phyloP scores from a whole-genome alignment of 2,329 filamentous ascomycete species.

The Talaromyces pinophilus region DNA sequence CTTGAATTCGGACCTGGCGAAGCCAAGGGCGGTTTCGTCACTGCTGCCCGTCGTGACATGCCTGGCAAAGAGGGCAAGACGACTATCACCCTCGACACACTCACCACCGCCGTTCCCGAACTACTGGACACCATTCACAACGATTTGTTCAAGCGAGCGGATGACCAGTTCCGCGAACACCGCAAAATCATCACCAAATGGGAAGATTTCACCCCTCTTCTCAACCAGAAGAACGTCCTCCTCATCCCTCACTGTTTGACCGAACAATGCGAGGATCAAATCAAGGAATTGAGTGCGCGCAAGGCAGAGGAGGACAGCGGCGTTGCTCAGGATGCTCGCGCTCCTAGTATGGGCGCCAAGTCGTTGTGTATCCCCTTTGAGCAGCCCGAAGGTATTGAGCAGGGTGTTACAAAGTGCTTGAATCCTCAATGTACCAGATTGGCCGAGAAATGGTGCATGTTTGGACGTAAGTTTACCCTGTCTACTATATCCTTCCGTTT shows the following conservation, averaged over 20 bases:
- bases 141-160: conserved; percentile 77
- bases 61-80: conserved; percentile 67
- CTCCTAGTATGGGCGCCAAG: conserved; percentile 75
- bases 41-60: conserved; percentile 82
- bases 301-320: conserved; percentile 62
- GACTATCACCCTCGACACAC: conserved; percentile 71
- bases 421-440: conserved; percentile 78
- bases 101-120: conserved; percentile 71
- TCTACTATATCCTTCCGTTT: not conserved
- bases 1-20: conserved; percentile 97
- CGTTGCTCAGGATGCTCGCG: conserved; percentile 71
- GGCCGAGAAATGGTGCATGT: conserved; percentile 89
- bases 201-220: conserved; percentile 85
- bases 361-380: conserved; percentile 78
- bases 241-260: conserved; percentile 88
- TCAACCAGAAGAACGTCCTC: conserved; percentile 90
- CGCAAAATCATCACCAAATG: conserved; percentile 79
- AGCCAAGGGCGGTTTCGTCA: conserved; percentile 79
- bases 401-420: conserved; percentile 84
- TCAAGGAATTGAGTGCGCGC: conserved; percentile 87
- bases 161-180: conserved; percentile 75
- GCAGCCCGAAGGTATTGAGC: conserved; percentile 76
- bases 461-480: conserved; percentile 63
- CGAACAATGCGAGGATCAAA: conserved; percentile 83
- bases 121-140: conserved; percentile 87